Conservation (phyloP, 2,329 filamentous ascomycete genomes). For the Elsinoe australis region DNA sequence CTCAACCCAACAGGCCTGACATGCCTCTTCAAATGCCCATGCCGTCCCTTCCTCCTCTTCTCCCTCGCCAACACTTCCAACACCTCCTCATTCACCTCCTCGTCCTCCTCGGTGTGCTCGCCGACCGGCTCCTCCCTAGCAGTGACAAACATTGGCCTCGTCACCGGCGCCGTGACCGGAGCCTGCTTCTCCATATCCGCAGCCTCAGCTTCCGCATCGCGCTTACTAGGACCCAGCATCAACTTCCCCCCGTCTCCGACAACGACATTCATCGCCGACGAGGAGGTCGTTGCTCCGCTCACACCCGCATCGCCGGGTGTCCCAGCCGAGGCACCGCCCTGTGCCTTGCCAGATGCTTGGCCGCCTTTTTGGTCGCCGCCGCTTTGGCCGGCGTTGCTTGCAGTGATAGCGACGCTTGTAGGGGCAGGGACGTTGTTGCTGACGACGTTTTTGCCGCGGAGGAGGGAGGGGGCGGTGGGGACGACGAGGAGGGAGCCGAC, state of each 20-base stretch:
- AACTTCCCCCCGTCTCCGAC: not conserved
- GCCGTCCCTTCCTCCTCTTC: constrained; percentile 9
- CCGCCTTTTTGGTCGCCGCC: not conserved
- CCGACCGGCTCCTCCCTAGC: not conserved
- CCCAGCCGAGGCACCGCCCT: not conserved
- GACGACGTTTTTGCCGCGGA: not conserved
- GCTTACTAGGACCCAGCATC: not conserved
- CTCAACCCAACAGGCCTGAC: constrained; percentile 7
- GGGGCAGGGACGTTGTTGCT: not conserved
- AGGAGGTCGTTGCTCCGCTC: not conserved
- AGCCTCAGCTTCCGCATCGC: not conserved
- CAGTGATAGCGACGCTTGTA: no score
- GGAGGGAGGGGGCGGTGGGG: not conserved
- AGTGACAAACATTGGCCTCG: not conserved
- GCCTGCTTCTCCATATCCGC: not conserved
- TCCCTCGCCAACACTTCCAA: constrained; percentile 6
- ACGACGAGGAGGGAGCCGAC: not conserved
- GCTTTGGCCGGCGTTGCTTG: no score
- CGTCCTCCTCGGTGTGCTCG: not conserved
- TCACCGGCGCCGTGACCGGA: not conserved
- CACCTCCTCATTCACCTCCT: not conserved
- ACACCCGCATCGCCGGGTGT: not conserved
- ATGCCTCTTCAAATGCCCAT: constrained; percentile 8
- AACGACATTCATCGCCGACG: constrained; percentile 8
- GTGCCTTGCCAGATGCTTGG: not conserved